Evolutionary conservation across 495 filamentous ascomycete genomes (phyloP).

Genomic region (Neurospora sp.): DNA sequence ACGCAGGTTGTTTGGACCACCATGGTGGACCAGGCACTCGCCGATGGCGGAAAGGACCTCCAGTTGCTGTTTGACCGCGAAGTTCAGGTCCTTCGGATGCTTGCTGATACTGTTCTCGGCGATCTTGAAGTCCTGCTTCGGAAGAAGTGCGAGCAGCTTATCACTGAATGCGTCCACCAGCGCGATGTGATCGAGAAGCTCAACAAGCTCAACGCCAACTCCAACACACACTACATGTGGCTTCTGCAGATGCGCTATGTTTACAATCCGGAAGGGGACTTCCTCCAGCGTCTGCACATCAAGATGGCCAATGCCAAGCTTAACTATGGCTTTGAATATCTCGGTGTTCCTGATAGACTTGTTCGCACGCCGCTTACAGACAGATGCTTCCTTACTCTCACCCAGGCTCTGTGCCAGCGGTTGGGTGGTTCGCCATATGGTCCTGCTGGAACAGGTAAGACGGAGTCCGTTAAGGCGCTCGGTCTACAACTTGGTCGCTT

Average conservation of each 20-base stretch:
- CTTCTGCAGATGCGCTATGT: slow-evolving; percentile 96
- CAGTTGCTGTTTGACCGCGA: slow-evolving; percentile 60
- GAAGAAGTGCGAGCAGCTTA: slow-evolving; percentile 97
- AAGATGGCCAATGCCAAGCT: slow-evolving; percentile 96
- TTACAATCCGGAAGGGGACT: slow-evolving; percentile 71
- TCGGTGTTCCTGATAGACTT: slow-evolving; percentile 89
- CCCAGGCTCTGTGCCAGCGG: slow-evolving; percentile 87
- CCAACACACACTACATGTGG: slow-evolving; percentile 83
- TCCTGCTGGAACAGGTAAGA: slow-evolving; percentile 98
- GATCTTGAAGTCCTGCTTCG: slow-evolving; percentile 78
- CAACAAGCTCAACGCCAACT: slow-evolving; percentile 58
- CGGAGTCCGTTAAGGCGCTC: slow-evolving; percentile 95
- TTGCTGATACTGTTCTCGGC: slow-evolving; percentile 81
- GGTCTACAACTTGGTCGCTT: slow-evolving; percentile 94
- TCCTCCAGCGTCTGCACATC: slow-evolving; percentile 73
- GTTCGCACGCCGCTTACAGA: slow-evolving; percentile 95
- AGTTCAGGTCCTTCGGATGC: slow-evolving; percentile 66
- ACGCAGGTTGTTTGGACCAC: slow-evolving; percentile 94
- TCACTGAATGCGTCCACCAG: slow-evolving; percentile 97
- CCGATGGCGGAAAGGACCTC: slow-evolving; percentile 57
- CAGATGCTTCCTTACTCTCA: slow-evolving; percentile 94
- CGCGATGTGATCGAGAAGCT: slow-evolving; percentile 83
- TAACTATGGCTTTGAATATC: slow-evolving; percentile 94
- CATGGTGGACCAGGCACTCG: slow-evolving; percentile 64
- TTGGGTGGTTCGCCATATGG: slow-evolving; percentile 96